These are phyloP conservation scores for Aspergillus ellipticus DNA, from an alignment of 495 filamentous ascomycete species.

Conservation along the genomic window DNA sequence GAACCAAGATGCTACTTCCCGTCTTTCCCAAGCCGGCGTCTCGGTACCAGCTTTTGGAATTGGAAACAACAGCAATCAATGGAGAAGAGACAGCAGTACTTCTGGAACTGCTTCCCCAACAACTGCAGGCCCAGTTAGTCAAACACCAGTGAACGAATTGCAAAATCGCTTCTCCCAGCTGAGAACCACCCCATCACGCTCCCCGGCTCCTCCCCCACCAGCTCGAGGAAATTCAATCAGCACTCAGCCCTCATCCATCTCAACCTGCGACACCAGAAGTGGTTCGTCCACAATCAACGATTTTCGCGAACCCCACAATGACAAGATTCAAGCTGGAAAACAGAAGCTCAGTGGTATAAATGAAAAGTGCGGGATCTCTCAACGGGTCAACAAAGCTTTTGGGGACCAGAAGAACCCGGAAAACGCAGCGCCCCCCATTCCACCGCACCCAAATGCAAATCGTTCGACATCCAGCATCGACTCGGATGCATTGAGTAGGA, in stretches of 20 bases:
- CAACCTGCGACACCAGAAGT: conserved; percentile 32
- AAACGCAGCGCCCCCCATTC: conserved; percentile 15
- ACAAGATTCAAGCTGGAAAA: conserved; percentile 64
- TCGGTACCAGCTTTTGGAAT: conserved; percentile 82
- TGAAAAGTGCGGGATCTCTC: conserved; percentile 19
- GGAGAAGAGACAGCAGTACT: conserved; percentile 9
- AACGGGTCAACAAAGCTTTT: conserved; percentile 35
- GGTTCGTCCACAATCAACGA: conserved; percentile 59
- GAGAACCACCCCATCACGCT: conserved; percentile 29
- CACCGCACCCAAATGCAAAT: conserved; percentile 27
- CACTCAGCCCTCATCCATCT: conserved; percentile 51
- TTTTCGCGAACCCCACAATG: conserved; percentile 67
- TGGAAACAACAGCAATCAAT: conserved; percentile 31
- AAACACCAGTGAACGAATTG: conserved; percentile 57
- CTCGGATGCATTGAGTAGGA: conserved; percentile 31
- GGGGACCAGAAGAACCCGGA: conserved; percentile 33
- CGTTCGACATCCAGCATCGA: conserved; percentile 14
- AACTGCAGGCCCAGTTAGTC: conserved; percentile 13
- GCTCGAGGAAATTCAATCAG: conserved; percentile 55
- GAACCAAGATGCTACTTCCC: conserved; percentile 64
- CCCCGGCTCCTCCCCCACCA: conserved; percentile 29
- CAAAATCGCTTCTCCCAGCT: conserved; percentile 65
- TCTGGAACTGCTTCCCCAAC: conserved; percentile 9
- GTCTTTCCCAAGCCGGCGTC: conserved; percentile 73
- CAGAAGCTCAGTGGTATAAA: conserved; percentile 53